Conservation (phyloP, 345 rosid species). For the Citrus reticulata region DNA sequence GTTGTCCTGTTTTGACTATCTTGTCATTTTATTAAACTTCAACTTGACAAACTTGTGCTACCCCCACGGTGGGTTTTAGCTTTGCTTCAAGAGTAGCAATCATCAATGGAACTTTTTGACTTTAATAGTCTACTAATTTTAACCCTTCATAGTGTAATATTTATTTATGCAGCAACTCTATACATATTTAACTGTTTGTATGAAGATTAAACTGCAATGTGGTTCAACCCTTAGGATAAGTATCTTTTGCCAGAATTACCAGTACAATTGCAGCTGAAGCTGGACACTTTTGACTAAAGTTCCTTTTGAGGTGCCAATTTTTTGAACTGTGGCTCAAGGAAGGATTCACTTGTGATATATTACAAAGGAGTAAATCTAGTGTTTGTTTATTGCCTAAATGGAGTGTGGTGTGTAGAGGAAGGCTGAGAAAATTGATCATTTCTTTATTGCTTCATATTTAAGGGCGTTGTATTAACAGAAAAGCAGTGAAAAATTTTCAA, state of each 20-base stretch:
- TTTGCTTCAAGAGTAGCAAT: conserved; percentile 4
- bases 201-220: background rate
- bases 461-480: background rate
- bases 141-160: background rate
- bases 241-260: background rate
- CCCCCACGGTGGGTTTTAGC: background rate
- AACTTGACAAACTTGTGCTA: background rate
- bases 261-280: background rate
- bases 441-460: background rate
- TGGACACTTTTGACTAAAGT: background rate
- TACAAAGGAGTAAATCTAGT: background rate
- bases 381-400: background rate
- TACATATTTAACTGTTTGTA: background rate
- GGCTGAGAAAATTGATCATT: background rate
- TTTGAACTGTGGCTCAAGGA: background rate
- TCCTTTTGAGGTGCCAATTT: background rate
- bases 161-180: background rate
- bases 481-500: background rate
- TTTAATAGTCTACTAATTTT: background rate
- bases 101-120: background rate
- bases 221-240: background rate
- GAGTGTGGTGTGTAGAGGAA: background rate
- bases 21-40: background rate
- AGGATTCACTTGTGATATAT: background rate
- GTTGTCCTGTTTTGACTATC: background rate